Conservation (phyloP, 2,329 filamentous ascomycete species). For the Onygena corvina region DNA sequence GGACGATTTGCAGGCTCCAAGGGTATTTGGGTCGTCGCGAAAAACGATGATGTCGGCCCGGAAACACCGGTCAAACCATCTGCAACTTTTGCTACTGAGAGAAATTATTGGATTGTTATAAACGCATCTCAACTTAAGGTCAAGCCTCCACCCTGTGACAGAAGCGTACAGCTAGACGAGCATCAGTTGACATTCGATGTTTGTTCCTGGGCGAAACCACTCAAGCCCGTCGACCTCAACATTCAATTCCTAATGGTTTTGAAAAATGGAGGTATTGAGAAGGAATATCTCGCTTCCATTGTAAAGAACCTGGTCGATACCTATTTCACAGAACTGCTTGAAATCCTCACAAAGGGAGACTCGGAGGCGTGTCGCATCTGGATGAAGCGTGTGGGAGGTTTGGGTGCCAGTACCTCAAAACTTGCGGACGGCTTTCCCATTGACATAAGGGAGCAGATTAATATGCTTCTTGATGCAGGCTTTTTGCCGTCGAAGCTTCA, state of each 20-base stretch:
- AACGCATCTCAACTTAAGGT: slow-evolving; percentile 49
- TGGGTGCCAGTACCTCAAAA: not conserved
- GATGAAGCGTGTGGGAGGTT: slow-evolving; percentile 14
- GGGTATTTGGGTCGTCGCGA: slow-evolving; percentile 48
- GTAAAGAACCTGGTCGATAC: slow-evolving; percentile 27
- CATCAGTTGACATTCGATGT: slow-evolving; percentile 47
- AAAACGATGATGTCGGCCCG: slow-evolving; percentile 17
- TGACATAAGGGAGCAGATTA: slow-evolving; percentile 26
- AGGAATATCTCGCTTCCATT: slow-evolving; percentile 34
- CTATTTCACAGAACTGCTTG: slow-evolving; percentile 26
- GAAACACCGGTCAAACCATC: slow-evolving; percentile 16
- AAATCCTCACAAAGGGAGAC: slow-evolving; percentile 27
- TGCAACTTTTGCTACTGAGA: slow-evolving; percentile 16
- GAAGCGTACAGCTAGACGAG: slow-evolving; percentile 24
- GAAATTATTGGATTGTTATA: slow-evolving; percentile 44
- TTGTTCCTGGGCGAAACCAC: slow-evolving; percentile 36
- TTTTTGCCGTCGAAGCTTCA: slow-evolving; percentile 35
- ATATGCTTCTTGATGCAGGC: slow-evolving; percentile 33
- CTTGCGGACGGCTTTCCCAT: slow-evolving; percentile 28
- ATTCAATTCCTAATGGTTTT: slow-evolving; percentile 46
- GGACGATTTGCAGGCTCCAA: slow-evolving; percentile 49
- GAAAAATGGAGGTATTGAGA: slow-evolving; percentile 39
- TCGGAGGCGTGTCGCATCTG: slow-evolving; percentile 24
- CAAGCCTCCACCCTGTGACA: slow-evolving; percentile 29
- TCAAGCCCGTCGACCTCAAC: slow-evolving; percentile 39